Evolutionary conservation across 2,329 filamentous ascomycete genomes (phyloP).

Genomic region (Phymatotrichopsis omnivora): DNA sequence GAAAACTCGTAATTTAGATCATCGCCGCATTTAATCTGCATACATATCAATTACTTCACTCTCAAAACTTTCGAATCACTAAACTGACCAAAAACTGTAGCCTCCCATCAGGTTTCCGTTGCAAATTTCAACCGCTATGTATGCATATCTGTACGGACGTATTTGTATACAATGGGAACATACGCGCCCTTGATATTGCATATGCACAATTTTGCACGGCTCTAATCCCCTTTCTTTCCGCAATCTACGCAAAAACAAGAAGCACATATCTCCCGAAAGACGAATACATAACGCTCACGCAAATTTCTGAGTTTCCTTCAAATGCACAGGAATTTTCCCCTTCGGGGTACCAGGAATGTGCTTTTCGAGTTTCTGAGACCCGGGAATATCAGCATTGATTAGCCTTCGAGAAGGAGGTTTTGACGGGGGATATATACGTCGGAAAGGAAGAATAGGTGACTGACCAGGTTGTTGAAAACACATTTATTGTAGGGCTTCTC

Average conservation of each 20-base stretch:
- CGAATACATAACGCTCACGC: too few species aligned
- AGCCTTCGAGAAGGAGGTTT: not conserved
- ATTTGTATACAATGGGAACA: not conserved
- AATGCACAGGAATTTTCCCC: constrained; percentile 61
- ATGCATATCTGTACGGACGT: too few species aligned
- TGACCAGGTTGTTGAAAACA: constrained; percentile 88
- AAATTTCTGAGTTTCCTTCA: constrained; percentile 33
- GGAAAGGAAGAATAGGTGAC: constrained; percentile 35
- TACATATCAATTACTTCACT: too few species aligned
- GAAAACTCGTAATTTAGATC: too few species aligned
- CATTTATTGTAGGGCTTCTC: constrained; percentile 92
- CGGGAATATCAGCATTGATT: constrained; percentile 3
- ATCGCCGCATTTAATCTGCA: too few species aligned
- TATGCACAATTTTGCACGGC: not conserved
- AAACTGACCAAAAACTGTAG: too few species aligned
- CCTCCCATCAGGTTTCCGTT: too few species aligned
- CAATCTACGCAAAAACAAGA: constrained; percentile 4
- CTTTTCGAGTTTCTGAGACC: constrained; percentile 64
- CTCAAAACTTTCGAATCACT: too few species aligned
- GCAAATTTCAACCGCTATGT: too few species aligned
- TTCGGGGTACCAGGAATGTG: constrained; percentile 63
- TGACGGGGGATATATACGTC: too few species aligned
- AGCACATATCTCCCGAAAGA: constrained; percentile 43
- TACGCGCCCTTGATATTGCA: constrained; percentile 1
- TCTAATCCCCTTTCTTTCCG: not conserved